phyloP scores from a whole-genome alignment of 192 early-diverging fungal genomes.

The Coemansia sp. region DNA sequence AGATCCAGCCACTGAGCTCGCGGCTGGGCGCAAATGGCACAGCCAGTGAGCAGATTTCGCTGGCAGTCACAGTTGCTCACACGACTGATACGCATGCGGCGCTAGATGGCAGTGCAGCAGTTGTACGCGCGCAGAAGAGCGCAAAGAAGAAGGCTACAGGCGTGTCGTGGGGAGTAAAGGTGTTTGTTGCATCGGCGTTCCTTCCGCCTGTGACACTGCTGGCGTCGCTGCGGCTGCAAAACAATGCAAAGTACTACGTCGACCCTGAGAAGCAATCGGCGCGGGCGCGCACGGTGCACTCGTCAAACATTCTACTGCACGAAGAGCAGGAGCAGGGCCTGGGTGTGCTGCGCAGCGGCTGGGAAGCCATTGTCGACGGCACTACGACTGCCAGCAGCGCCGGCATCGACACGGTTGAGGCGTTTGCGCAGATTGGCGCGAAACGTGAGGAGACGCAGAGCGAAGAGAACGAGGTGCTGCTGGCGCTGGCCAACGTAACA shows the following conservation, averaged over 20 bases:
- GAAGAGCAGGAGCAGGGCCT: slow-evolving; percentile 56
- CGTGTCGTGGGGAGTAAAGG: slow-evolving; percentile 37
- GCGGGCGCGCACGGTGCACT: slow-evolving; percentile 31
- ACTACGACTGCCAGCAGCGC: slow-evolving; percentile 6
- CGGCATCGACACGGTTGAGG: slow-evolving; percentile 9
- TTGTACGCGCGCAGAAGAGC: not conserved
- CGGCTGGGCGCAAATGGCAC: slow-evolving; percentile 27
- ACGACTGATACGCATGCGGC: slow-evolving; percentile 27
- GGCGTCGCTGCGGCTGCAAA: slow-evolving; percentile 48
- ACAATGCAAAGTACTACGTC: slow-evolving; percentile 52
- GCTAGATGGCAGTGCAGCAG: slow-evolving; percentile 18
- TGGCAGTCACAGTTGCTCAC: slow-evolving; percentile 45
- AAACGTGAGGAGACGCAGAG: slow-evolving; percentile 44
- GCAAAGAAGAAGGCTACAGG: slow-evolving; percentile 1
- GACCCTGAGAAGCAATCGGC: slow-evolving; percentile 43
- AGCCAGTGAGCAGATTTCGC: slow-evolving; percentile 46
- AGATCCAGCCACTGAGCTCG: slow-evolving; percentile 40
- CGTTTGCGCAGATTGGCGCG: slow-evolving; percentile 22
- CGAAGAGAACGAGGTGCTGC: slow-evolving; percentile 49
- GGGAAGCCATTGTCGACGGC: slow-evolving; percentile 52
- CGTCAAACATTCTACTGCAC: slow-evolving; percentile 52
- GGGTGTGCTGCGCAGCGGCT: slow-evolving; percentile 51
- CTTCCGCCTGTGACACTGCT: slow-evolving; percentile 49
- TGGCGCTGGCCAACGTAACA: slow-evolving; percentile 45
- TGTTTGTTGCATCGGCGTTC: slow-evolving; percentile 39